Base-by-base conservation (phyloP, 495 filamentous ascomycete species). In the Darksidea phi region DNA sequence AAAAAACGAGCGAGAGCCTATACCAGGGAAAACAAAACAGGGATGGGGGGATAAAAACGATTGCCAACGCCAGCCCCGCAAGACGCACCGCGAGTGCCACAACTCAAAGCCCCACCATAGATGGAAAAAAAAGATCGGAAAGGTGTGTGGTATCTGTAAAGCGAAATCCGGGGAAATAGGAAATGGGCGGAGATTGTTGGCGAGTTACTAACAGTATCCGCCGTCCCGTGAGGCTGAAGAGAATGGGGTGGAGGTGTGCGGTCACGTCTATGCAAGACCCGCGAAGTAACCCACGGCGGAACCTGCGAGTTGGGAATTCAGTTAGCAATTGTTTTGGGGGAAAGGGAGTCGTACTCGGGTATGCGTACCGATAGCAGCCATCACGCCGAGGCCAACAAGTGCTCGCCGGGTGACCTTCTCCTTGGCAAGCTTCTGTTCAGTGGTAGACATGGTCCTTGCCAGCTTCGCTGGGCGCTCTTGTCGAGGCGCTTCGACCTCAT, bases 351-450 rank as follows among this genome's bases (percentile, higher is more conserved):
- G 28, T 4, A 10, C 28, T 10, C 28, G 10, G 91, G 76, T 80
- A 97, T 93, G n/a, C n/a, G n/a, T n/a, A n/a, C 91, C 91, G 75
- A 97, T 79, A 26, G 88, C 88, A 72, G 96, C 82, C 21, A 88
- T 90, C 42, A 87, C 90, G 36, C 85, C 88, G 53, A 97, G 80
- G 43, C 94, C 92, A 67, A 95, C 78, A 57, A 94, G 78, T 52
- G 93, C 90, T 67, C 89, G 84, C 68, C 85, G 90, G 73, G 87
- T 84, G 41, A 96, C 87, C 63, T 82, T 86, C 74, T 96, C 88
- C 72, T 87, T 90, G 72, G 85, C 85, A 57, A 96, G 70, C 72
- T 93, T 86, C 17, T 86, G 82, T 68, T 86, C 81, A 42, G 91
- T 77, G 10, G 88, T 81, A 76, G 86, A 88, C 15, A 83, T 82